These are phyloP conservation scores for Ganoderma meredithae DNA, from an alignment of 1,284 basidiomycete species.

Conservation along the genomic window DNA sequence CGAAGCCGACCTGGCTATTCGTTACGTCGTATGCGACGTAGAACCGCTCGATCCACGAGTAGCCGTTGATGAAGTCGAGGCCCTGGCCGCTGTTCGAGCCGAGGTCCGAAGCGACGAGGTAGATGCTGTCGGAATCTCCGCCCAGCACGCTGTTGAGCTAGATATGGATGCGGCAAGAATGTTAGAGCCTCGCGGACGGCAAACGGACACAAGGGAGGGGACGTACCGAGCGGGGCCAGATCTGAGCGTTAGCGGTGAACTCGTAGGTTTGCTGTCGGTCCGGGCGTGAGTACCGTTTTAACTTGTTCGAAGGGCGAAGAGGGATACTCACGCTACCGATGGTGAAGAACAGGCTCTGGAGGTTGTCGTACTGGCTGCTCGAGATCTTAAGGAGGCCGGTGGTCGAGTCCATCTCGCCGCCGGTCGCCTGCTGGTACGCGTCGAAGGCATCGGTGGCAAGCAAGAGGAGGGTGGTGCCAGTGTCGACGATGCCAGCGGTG, in stretches of 20 bases:
- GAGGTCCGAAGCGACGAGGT: constrained; percentile 54
- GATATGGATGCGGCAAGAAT: too few species aligned
- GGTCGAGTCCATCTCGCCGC: constrained; percentile 25
- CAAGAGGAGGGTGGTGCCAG: constrained; percentile 44
- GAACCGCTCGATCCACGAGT: constrained; percentile 17
- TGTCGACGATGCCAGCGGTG: constrained; percentile 39
- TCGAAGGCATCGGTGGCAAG: constrained; percentile 39
- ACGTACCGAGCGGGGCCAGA: constrained; percentile 23
- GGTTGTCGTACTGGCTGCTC: constrained; percentile 8
- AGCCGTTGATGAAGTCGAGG: constrained; percentile 35
- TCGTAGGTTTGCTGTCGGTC: constrained; percentile 17
- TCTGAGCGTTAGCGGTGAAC: constrained; percentile 24
- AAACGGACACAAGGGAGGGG: not conserved
- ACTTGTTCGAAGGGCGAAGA: not conserved
- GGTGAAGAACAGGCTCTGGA: constrained; percentile 41
- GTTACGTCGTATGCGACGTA: not conserved
- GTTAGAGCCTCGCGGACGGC: not conserved
- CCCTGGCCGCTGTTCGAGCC: constrained; percentile 42
- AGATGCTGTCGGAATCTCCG: constrained; percentile 49
- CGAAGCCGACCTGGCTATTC: not conserved
- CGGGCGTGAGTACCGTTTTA: not conserved
- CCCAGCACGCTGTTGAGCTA: constrained; percentile 52
- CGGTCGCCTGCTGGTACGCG: constrained; percentile 34
- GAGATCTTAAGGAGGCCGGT: constrained; percentile 37
- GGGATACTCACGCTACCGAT: constrained; percentile 30